Conservation (phyloP, 1,139 yeast genomes). For the Groenewaldozyma sp. region DNA sequence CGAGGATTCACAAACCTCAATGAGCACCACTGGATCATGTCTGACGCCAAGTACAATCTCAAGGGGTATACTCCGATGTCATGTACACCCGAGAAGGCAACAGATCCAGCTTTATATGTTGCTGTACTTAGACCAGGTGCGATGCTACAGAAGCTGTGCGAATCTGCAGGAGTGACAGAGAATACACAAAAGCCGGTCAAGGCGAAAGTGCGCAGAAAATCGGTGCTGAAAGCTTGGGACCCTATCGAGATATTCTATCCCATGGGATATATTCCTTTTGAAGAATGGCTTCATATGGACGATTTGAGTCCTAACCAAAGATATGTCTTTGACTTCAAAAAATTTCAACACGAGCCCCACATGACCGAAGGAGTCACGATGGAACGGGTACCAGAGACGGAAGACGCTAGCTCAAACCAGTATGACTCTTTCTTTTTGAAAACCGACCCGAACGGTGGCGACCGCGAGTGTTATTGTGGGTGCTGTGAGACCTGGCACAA, state of each 20-base stretch:
- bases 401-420: conserved; percentile 13
- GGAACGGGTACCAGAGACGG: conserved; percentile 11
- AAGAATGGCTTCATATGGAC: conserved; percentile 15
- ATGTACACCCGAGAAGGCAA: conserved; percentile 5
- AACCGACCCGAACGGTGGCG: conserved; percentile 8
- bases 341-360: conserved; percentile 11
- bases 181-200: conserved; percentile 1
- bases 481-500: conserved; percentile 18
- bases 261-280: conserved; percentile 15
- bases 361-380: conserved; percentile 5
- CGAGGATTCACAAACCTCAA: conserved; percentile 11
- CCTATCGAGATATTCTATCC: conserved; percentile 17
- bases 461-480: conserved; percentile 18
- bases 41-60: conserved; percentile 2
- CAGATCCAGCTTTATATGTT: conserved; percentile 12
- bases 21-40: conserved; percentile 12
- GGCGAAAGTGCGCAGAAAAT: conserved; percentile 9
- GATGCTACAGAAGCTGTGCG: background rate
- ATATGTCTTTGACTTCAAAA: conserved; percentile 13
- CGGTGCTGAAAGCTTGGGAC: conserved; percentile 15
- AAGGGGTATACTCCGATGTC: conserved; percentile 6
- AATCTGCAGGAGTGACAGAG: background rate
- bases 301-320: conserved; percentile 11
- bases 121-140: conserved; percentile 12
- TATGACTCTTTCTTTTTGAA: conserved; percentile 16